phyloP scores from a whole-genome alignment of 1,139 yeast genomes.

The Blastobotrys proliferans region DNA sequence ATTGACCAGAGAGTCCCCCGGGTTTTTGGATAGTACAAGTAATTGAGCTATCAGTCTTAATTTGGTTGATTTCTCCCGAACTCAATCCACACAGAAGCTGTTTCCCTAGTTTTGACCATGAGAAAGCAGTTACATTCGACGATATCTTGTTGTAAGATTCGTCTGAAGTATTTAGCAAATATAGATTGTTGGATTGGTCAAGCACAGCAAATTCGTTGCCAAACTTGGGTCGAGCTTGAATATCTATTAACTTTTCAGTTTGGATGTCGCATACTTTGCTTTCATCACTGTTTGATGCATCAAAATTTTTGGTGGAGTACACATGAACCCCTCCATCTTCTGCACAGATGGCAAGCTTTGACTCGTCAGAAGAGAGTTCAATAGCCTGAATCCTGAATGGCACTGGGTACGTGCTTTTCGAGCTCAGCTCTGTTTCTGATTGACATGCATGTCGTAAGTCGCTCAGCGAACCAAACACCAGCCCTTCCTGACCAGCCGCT shows the following conservation, averaged over 20 bases:
- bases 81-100: conserved; percentile 29
- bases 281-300: conserved; percentile 3
- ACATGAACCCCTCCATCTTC: conserved; percentile 15
- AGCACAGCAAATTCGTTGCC: conserved; percentile 26
- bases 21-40: conserved; percentile 17
- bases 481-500: conserved; percentile 23
- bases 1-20: conserved; percentile 19
- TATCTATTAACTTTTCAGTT: conserved; percentile 11
- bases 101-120: conserved; percentile 37
- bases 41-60: conserved; percentile 24
- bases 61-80: conserved; percentile 28
- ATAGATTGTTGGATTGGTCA: conserved; percentile 20
- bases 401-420: conserved; percentile 5
- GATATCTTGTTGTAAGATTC: conserved; percentile 13
- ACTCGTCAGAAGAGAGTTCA: conserved; percentile 24
- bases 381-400: conserved; percentile 13
- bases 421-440: background rate
- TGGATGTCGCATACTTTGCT: conserved; percentile 6
- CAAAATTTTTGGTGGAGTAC: conserved; percentile 8
- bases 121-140: conserved; percentile 25
- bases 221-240: conserved; percentile 21
- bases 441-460: conserved; percentile 16
- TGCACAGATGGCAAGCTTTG: conserved; percentile 16
- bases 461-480: conserved; percentile 19
- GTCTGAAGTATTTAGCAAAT: conserved; percentile 17